Evolutionary conservation across 176 grass and related monocot genomes (phyloP).

Genomic region (Secale cereale): DNA sequence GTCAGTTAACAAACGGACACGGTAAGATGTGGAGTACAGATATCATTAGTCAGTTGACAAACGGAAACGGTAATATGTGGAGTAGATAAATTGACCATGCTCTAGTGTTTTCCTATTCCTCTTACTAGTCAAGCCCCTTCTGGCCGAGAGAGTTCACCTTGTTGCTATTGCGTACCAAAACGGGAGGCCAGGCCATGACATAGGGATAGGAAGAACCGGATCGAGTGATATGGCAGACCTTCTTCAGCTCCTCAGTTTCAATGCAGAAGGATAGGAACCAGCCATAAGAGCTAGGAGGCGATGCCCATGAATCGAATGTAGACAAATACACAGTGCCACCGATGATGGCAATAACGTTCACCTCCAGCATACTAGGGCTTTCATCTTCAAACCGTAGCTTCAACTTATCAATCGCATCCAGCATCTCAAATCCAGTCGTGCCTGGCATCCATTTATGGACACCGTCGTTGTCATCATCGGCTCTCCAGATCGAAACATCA

Average conservation of each 20-base stretch:
- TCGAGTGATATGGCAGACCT: not conserved
- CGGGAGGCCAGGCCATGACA: not conserved
- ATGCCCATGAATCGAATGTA: not conserved
- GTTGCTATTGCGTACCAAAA: not conserved
- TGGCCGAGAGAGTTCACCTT: not conserved
- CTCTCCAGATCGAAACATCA: not conserved
- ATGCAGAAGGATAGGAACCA: not conserved
- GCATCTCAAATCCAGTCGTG: not conserved
- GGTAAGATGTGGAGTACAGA: too few species aligned
- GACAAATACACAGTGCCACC: not conserved
- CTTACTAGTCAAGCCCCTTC: too few species aligned
- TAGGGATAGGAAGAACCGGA: not conserved
- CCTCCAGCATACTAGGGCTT: not conserved
- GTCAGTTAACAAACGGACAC: too few species aligned
- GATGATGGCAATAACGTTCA: not conserved
- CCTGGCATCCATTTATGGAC: not conserved
- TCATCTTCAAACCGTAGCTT: not conserved
- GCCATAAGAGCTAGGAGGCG: not conserved
- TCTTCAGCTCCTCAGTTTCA: not conserved
- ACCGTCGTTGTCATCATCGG: not conserved
- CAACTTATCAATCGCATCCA: not conserved
- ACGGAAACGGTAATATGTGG: not conserved
- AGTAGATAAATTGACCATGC: not conserved
- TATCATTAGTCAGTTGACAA: not conserved
- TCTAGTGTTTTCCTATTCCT: too few species aligned